Evolutionary conservation across 2,329 filamentous ascomycete species (phyloP), one percentile per base, ranked within the genome.

Genomic region (Magnaporthales sp.): DNA sequence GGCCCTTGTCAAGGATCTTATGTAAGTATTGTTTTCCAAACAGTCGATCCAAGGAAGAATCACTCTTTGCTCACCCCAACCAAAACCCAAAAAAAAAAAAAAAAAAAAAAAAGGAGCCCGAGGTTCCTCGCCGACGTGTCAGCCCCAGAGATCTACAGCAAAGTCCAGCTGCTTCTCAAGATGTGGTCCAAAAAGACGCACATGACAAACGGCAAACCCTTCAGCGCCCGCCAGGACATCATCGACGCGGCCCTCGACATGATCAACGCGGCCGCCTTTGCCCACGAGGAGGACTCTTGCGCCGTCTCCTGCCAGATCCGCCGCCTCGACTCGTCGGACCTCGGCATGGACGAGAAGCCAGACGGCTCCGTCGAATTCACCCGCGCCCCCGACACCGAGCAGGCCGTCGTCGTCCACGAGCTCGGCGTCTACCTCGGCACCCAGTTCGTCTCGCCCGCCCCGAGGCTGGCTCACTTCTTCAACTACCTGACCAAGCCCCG

Each of bases 221-320:
- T 81, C 65, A 67, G 68, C 8, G 75, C 73, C 4, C 54, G 65
- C 0, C 68, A 75, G 4, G 79, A 81, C 66, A 71, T 80, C 30
- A 70, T 71, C 67, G 70, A 75, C 31, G 73, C 72, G 0, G 73
- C 76, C 0, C 70, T 81, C 29, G 78, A 80, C 68, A 75, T 72
- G 15, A 77, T 80, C 30, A 54, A 64, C 62, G 66, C 51, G 29
- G 51, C 64, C 29, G 31, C 66, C 54, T 67, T 67, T 31, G 66
- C 62, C 51, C 46, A 46, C 22, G 32, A 30, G 30, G 29, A 67
- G 46, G 46, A 56, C 26, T n/a, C 54, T 19, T 56, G 62, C 29
- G n/a, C 54, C n/a, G 60, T 62, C n/a, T 30, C 46, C 54, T 8
- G 8, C 46, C 66, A 67, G 61, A 27, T 61, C 51, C 10, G 32